A percentile compares a stretch with the other conserved stretches of the same genome.
phyloP scores from a whole-genome alignment of 1,284 basidiomycete species.

The Ustilago cynodontis region DNA sequence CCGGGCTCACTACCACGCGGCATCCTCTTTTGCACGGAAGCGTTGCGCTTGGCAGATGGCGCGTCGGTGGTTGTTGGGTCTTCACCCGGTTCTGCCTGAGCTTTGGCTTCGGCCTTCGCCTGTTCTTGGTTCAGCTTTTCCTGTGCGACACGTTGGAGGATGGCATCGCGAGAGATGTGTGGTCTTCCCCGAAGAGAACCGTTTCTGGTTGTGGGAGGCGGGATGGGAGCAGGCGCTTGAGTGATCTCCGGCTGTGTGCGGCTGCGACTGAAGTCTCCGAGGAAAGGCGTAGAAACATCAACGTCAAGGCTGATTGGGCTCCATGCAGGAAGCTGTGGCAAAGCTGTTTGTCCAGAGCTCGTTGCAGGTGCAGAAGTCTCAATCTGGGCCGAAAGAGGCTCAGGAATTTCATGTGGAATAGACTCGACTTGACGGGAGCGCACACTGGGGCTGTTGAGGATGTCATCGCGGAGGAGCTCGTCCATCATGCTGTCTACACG shows the following conservation, averaged over 20 bases:
- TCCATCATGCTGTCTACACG: conserved; percentile 66
- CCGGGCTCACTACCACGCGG: conserved; percentile 45
- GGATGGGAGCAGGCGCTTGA: conserved; percentile 7
- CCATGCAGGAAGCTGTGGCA: conserved; percentile 65
- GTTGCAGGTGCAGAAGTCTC: conserved; percentile 9
- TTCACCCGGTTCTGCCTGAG: not conserved
- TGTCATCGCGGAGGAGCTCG: conserved; percentile 60
- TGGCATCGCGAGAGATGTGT: conserved; percentile 66
- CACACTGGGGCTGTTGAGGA: conserved; percentile 51
- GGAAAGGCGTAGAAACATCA: conserved; percentile 21
- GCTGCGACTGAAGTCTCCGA: conserved; percentile 24
- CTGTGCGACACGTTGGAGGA: conserved; percentile 62
- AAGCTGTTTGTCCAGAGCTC: conserved; percentile 2
- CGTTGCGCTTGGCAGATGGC: conserved; percentile 10
- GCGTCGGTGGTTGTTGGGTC: conserved; percentile 4
- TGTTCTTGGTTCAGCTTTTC: conserved; percentile 52
- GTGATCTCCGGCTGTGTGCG: conserved; percentile 26
- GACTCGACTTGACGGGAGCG: conserved; percentile 18
- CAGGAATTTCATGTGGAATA: conserved; percentile 1
- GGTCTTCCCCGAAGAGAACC: conserved; percentile 49
- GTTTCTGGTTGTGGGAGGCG: conserved; percentile 18
- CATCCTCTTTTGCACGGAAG: conserved; percentile 22
- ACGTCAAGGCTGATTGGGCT: conserved; percentile 57
- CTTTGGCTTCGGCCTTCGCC: conserved; percentile 7
- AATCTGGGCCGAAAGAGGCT: conserved; percentile 16